phyloP scores from a whole-genome alignment of 2,329 filamentous ascomycete genomes.

The Cytospora leucostoma region DNA sequence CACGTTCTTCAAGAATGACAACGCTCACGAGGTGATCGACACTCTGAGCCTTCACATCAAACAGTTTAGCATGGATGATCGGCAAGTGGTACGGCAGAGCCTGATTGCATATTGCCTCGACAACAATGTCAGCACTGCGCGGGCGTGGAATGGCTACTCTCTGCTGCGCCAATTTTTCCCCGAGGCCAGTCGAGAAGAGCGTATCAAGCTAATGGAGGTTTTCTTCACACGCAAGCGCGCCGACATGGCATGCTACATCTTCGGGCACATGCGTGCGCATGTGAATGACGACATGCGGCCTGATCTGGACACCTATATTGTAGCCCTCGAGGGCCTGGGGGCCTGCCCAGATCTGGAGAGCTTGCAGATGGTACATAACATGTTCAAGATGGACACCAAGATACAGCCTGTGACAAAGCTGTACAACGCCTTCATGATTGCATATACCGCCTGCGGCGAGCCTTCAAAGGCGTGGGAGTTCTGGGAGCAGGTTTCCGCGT shows the following conservation, averaged over 20 bases:
- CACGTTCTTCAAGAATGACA: conserved; percentile 73
- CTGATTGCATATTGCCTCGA: conserved; percentile 72
- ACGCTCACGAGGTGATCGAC: conserved; percentile 78
- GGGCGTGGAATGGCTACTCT: conserved; percentile 67
- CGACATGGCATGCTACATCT: conserved; percentile 84
- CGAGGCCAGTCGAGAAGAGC: conserved; percentile 64
- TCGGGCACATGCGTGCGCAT: conserved; percentile 91
- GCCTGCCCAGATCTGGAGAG: conserved; percentile 61
- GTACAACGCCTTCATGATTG: conserved; percentile 84
- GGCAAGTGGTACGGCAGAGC: conserved; percentile 64
- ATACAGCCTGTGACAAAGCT: conserved; percentile 75
- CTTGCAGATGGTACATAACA: conserved; percentile 80
- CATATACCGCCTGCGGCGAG: conserved; percentile 71
- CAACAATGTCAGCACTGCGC: conserved; percentile 59
- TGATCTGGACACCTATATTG: conserved; percentile 71
- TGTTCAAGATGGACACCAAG: conserved; percentile 88
- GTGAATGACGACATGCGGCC: conserved; percentile 65
- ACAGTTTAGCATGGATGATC: conserved; percentile 69
- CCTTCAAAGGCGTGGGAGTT: conserved; percentile 70
- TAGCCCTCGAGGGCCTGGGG: conserved; percentile 75
- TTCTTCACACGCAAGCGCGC: conserved; percentile 78
- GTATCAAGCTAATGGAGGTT: conserved; percentile 73
- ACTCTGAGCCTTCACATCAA: conserved; percentile 75
- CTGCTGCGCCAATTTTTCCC: conserved; percentile 65
- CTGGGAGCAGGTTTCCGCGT: conserved; percentile 82